These are phyloP conservation scores for Yamadazyma paraphyllophila DNA, from an alignment of 805 yeast species.

Conservation along the genomic window DNA sequence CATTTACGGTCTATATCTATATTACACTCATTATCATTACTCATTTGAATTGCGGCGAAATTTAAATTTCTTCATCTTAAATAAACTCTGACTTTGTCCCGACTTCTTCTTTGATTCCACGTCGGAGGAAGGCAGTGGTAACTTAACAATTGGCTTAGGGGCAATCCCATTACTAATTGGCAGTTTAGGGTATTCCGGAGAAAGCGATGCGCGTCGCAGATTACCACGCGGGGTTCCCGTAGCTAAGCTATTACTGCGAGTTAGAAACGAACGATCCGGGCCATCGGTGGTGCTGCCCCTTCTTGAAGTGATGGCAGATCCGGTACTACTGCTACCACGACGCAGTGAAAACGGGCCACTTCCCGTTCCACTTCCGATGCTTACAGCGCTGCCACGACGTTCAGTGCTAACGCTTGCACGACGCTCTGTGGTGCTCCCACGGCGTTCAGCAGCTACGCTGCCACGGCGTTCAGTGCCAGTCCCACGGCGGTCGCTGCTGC, in stretches of 20 bases:
- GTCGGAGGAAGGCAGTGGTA: conserved; percentile 17
- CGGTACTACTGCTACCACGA: neutral
- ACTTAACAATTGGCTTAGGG: conserved; percentile 9
- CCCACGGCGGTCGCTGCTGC: neutral
- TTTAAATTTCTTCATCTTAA: conserved; percentile 24
- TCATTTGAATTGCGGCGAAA: conserved; percentile 30
- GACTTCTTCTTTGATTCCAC: conserved; percentile 14
- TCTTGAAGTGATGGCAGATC: neutral
- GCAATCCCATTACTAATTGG: conserved; percentile 13
- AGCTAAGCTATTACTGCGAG: conserved; percentile 4
- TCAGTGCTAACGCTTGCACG: conserved; percentile 2
- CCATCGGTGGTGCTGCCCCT: neutral
- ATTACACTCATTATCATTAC: conserved; percentile 10
- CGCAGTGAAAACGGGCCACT: neutral
- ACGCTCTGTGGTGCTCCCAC: conserved; percentile 1
- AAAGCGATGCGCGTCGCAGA: conserved; percentile 1
- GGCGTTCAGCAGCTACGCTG: neutral
- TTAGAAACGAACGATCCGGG: neutral
- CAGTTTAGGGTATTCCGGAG: conserved; percentile 15
- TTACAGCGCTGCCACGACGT: neutral
- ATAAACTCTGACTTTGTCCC: conserved; percentile 3
- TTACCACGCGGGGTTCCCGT: neutral
- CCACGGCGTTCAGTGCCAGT: conserved; percentile 3
- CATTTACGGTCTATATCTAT: conserved; percentile 7
- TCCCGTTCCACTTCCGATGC: neutral